phyloP scores from a whole-genome alignment of 192 early-diverging fungal genomes.

The Pecoramyces ruminantium region DNA sequence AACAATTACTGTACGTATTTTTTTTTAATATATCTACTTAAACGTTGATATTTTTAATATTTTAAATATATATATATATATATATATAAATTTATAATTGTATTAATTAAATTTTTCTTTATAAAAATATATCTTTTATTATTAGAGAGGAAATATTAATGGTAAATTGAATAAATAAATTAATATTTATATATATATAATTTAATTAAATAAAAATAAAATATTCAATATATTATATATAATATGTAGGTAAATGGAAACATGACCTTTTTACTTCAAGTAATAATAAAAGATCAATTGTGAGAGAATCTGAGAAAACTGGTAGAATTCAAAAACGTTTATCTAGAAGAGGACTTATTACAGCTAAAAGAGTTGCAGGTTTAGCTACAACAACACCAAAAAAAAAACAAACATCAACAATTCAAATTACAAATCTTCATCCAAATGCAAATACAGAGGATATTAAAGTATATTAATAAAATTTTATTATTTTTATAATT shows the following conservation, averaged over 20 bases:
- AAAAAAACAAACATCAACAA: neutral
- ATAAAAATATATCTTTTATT: neutral
- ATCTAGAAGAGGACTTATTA: neutral
- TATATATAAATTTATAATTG: too few species aligned
- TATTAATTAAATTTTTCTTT: too few species aligned
- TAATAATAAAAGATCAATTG: neutral
- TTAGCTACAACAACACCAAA: neutral
- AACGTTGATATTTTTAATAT: too few species aligned
- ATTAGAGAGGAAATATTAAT: neutral
- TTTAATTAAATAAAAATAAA: too few species aligned
- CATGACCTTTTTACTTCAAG: neutral
- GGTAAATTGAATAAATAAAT: neutral
- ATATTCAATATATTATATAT: too few species aligned
- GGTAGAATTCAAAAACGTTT: neutral
- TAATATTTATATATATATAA: too few species aligned
- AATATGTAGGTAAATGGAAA: neutral
- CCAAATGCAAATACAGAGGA: neutral
- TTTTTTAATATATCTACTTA: too few species aligned
- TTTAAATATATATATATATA: too few species aligned
- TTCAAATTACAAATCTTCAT: neutral
- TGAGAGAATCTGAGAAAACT: neutral
- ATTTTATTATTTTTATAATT: neutral
- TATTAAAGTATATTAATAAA: neutral
- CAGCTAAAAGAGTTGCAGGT: neutral
- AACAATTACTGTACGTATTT: neutral